phyloP scores from a whole-genome alignment of 495 filamentous ascomycete species.

The Lophiostoma macrostomum region DNA sequence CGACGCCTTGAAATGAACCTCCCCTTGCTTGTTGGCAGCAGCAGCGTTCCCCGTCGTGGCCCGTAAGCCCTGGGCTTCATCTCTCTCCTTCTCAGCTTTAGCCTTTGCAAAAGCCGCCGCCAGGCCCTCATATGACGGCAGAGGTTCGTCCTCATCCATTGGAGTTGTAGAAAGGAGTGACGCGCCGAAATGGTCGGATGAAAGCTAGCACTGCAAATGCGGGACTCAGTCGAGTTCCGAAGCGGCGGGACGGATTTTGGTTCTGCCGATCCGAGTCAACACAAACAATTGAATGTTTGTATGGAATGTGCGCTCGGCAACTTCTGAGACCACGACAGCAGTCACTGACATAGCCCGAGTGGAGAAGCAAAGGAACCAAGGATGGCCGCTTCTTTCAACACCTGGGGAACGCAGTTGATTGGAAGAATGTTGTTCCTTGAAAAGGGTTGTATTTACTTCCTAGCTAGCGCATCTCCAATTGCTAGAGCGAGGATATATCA shows the following conservation, averaged over 20 bases:
- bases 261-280: too few relatives aligned
- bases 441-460: slow-evolving; percentile 25
- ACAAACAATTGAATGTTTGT: too few relatives aligned
- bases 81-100: slow-evolving; percentile 37
- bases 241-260: too few relatives aligned
- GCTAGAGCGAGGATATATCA: slow-evolving; percentile 27
- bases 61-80: slow-evolving; percentile 34
- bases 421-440: not conserved
- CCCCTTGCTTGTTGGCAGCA: slow-evolving; percentile 39
- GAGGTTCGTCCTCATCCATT: slow-evolving; percentile 36
- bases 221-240: too few relatives aligned
- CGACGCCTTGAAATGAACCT: slow-evolving; percentile 52
- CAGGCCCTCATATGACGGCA: slow-evolving; percentile 39
- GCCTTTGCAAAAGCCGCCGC: slow-evolving; percentile 42
- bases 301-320: too few relatives aligned
- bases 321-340: too few relatives aligned
- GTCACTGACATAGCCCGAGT: too few relatives aligned
- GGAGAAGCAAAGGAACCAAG: too few relatives aligned
- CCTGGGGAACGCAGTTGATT: too few relatives aligned
- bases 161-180: slow-evolving; percentile 2
- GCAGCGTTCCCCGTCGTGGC: slow-evolving; percentile 24
- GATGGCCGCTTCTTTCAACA: too few relatives aligned
- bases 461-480: slow-evolving; percentile 13
- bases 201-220: too few relatives aligned
- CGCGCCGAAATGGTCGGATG: too few relatives aligned